These are phyloP conservation scores for Coemansia sp. DNA, from an alignment of 192 early-diverging fungal genomes.

Conservation along the genomic window DNA sequence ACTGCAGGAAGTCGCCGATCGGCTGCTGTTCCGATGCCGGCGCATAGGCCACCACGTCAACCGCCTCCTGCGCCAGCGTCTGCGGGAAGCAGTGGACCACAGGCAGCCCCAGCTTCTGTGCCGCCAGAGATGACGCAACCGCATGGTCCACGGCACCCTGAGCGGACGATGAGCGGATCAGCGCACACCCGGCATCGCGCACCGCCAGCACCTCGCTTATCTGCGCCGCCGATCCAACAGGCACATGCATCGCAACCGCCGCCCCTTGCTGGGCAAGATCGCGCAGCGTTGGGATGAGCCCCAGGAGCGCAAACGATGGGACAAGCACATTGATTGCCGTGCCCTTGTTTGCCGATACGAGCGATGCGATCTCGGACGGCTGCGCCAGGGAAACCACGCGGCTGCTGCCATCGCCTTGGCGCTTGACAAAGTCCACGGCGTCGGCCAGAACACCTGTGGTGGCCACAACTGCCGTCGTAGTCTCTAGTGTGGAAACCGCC, in stretches of 20 bases:
- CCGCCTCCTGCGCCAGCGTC: conserved; percentile 3
- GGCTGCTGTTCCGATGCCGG: conserved; percentile 42
- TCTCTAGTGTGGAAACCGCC: conserved; percentile 14
- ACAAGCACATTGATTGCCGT: conserved; percentile 17
- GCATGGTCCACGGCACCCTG: conserved; percentile 86
- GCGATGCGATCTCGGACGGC: conserved; percentile 18
- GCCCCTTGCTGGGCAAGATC: conserved; percentile 23
- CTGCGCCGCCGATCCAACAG: conserved; percentile 28
- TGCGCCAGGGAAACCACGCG: conserved; percentile 18
- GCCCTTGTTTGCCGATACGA: conserved; percentile 7
- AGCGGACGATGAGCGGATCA: conserved; percentile 71
- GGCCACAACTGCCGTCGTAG: conserved; percentile 21
- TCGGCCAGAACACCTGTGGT: not conserved
- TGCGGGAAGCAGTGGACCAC: conserved; percentile 67
- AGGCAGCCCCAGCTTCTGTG: conserved; percentile 59
- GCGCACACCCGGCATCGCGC: conserved; percentile 73
- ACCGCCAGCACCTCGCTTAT: conserved; percentile 68
- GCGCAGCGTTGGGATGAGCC: conserved; percentile 47
- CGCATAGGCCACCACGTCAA: conserved; percentile 35
- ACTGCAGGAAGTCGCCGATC: conserved; percentile 43
- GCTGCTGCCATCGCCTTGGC: not conserved
- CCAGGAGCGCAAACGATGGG: conserved; percentile 18
- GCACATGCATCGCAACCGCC: conserved; percentile 37
- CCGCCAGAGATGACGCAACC: conserved; percentile 72
- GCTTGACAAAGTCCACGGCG: conserved; percentile 14